phyloP scores from a whole-genome alignment of 1,139 yeast genomes.

The Candida glucosophila region DNA sequence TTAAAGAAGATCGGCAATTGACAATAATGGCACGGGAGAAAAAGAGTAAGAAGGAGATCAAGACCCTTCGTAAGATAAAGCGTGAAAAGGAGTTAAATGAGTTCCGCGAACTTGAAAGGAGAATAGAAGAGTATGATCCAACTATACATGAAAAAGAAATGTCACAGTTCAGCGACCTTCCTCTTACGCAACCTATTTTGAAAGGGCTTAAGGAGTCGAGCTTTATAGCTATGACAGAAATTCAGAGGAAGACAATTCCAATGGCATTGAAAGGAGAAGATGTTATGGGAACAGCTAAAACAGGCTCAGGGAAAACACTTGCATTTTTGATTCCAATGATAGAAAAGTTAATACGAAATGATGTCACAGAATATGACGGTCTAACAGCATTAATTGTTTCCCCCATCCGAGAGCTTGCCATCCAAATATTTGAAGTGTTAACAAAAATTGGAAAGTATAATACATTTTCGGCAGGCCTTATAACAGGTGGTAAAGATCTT shows the following conservation, averaged over 20 bases:
- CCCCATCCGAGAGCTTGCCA: slow-evolving; percentile 91
- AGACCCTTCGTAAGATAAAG: slow-evolving; percentile 10
- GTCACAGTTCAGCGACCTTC: slow-evolving; percentile 57
- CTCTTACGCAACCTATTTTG: slow-evolving; percentile 57
- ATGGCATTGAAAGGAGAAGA: slow-evolving; percentile 74
- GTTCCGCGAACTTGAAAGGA: slow-evolving; percentile 34
- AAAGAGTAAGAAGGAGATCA: slow-evolving; percentile 8
- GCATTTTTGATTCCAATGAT: slow-evolving; percentile 84
- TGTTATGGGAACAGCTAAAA: slow-evolving; percentile 84
- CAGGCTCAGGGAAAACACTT: slow-evolving; percentile 95
- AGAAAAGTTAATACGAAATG: slow-evolving; percentile 61
- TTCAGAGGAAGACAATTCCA: slow-evolving; percentile 76
- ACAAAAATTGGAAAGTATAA: slow-evolving; percentile 75
- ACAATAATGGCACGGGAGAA: slow-evolving; percentile 20
- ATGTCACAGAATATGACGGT: slow-evolving; percentile 86
- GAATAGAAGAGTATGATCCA: slow-evolving; percentile 45
- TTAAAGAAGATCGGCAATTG: no score
- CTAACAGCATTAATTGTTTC: slow-evolving; percentile 86
- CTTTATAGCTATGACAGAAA: slow-evolving; percentile 73
- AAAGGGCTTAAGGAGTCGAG: slow-evolving; percentile 68
- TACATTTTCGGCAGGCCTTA: slow-evolving; percentile 84
- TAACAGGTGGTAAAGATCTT: slow-evolving; percentile 95
- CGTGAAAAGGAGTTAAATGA: slow-evolving; percentile 36
- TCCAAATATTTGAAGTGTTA: slow-evolving; percentile 87
- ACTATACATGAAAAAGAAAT: slow-evolving; percentile 18